These are phyloP conservation scores for Sugiyamaella americana DNA, from an alignment of 805 yeast species.

Conservation along the genomic window DNA sequence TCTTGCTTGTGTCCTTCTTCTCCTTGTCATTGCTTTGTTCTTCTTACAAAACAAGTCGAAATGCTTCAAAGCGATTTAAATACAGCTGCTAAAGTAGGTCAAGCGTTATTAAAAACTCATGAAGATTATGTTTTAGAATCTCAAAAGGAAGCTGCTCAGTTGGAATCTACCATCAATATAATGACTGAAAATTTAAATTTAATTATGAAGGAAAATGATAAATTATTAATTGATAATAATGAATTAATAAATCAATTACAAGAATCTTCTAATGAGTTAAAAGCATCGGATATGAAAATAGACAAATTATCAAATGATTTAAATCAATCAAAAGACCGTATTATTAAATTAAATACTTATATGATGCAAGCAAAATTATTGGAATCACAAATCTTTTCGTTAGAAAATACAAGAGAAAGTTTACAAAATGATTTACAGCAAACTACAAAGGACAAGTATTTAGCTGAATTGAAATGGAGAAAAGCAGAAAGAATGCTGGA, in stretches of 20 bases:
- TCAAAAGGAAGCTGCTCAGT: conserved; percentile 6
- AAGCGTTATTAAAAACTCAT: conserved; percentile 17
- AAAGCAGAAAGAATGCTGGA: conserved; percentile 15
- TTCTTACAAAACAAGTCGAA: conserved; percentile 8
- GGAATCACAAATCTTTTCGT: conserved; percentile 15
- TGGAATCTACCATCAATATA: conserved; percentile 13
- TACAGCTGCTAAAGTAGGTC: conserved; percentile 21
- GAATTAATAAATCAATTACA: conserved; percentile 14
- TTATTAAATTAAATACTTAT: conserved; percentile 13
- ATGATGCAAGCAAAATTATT: conserved; percentile 14
- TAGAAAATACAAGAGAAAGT: conserved; percentile 15
- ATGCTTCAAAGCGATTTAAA: conserved; percentile 16
- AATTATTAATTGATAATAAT: conserved; percentile 11
- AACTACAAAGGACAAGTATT: conserved; percentile 10
- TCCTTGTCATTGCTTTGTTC: conserved; percentile 13
- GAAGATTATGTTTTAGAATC: conserved; percentile 8
- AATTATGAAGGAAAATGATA: conserved; percentile 9
- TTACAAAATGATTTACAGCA: conserved; percentile 15
- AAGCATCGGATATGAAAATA: conserved; percentile 13
- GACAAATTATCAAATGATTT: conserved; percentile 11
- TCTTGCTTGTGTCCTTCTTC: neutral
- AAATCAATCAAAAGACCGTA: conserved; percentile 10
- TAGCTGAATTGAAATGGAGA: conserved; percentile 17
- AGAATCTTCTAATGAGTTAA: conserved; percentile 10
- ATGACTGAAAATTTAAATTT: conserved; percentile 9